Conservation (phyloP, 257 asterid species). For the Parsonsia alboflavescens region DNA sequence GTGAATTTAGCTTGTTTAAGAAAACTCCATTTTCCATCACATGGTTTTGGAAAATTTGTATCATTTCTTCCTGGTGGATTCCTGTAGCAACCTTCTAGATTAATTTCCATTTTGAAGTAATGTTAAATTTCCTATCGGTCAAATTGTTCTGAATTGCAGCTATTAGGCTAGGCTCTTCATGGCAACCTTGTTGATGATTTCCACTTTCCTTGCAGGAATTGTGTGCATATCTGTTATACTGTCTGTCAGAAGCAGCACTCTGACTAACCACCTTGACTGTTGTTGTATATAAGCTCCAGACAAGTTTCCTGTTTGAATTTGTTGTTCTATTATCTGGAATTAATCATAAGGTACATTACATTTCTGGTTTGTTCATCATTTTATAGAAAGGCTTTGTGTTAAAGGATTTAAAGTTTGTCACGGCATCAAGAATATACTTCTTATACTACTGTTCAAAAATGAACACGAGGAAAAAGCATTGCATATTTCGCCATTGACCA, state of each 20-base stretch:
- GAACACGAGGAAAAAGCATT: too few relatives aligned
- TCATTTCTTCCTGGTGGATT: background rate
- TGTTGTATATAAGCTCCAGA: slow-evolving; percentile 2
- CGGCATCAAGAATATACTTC: background rate
- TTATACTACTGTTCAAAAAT: background rate
- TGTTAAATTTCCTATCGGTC: too few relatives aligned
- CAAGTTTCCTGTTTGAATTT: background rate
- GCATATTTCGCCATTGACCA: too few relatives aligned
- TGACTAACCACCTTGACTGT: background rate
- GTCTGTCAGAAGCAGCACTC: background rate
- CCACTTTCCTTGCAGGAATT: background rate
- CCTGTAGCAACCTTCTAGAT: too few relatives aligned
- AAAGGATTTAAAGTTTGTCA: background rate
- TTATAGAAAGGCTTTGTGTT: too few relatives aligned
- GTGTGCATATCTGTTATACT: background rate
- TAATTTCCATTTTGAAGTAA: background rate
- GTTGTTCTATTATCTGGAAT: background rate
- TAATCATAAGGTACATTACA: background rate
- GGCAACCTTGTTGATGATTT: background rate
- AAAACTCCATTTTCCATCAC: background rate
- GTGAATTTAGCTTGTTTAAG: background rate
- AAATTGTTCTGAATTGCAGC: background rate
- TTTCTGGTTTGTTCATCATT: background rate
- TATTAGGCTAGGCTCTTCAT: background rate
- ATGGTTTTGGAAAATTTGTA: background rate